Evolutionary conservation across 306 rosid species (phyloP), one percentile per base, ranked within the genome.

Genomic region (Clitoria ternatea): DNA sequence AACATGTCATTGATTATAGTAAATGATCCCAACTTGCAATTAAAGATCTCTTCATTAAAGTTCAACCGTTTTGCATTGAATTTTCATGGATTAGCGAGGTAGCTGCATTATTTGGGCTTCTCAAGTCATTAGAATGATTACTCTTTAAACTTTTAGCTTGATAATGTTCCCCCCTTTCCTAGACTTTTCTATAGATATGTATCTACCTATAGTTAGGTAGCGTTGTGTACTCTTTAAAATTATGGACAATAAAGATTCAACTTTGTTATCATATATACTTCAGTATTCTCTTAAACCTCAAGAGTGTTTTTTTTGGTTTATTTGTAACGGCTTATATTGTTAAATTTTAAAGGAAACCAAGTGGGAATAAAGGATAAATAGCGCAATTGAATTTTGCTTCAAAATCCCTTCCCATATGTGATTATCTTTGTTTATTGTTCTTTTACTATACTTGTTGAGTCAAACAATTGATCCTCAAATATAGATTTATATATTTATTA

Each of bases 11-110:
- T 82, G 40, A 73, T 63, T 55, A 57, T 80, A 30, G 37, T 77
- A 60, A 43, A 37, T 43, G 75, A 69, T 49, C 47, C 32, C 8
- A 32, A 26, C 70, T 49, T 81, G 87, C 92, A 90, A 96, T 92
- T 33, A 88, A 90, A 80, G 96, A 92, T 83, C 87, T 92, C 12
- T 92, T 90, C 88, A 92, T 88, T 49, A 92, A 92, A 82, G 92
- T 92, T 77, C 96, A 92, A 76, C 92, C 98, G 7, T 92, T 92
- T 81, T 92, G 98, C 86, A 90, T 92, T 4, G 96, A 92, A 72
- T 92, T 92, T 76, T 86, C 92, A 4, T 87, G 98, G 76, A 92
- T 92, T 72, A 88, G 98, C 64, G 96, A 92, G 83, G 98, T 96
- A 10, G 90, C 96, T 9, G 74, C 96, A 13, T 87, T 92, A 4